Percentiles rank a stretch among this genome's conserved stretches.
phyloP scores from a whole-genome alignment of 257 asterid genomes.

The Galeopsis tetrahit region DNA sequence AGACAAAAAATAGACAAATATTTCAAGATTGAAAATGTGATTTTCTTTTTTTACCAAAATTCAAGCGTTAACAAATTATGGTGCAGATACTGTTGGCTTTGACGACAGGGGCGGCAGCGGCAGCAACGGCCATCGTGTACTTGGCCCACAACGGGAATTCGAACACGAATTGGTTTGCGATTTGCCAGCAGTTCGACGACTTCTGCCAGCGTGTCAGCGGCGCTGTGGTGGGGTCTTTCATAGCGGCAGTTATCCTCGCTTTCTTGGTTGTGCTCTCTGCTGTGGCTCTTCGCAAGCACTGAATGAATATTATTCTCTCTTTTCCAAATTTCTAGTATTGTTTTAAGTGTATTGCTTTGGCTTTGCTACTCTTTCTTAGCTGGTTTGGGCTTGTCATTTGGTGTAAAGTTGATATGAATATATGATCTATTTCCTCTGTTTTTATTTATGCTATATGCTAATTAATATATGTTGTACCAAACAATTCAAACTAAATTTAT shows the following conservation, averaged over 20 bases:
- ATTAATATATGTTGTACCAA: no score
- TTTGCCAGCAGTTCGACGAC: constrained; percentile 73
- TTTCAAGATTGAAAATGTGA: no score
- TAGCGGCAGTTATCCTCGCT: constrained; percentile 58
- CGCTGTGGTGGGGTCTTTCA: constrained; percentile 86
- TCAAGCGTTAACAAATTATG: background rate
- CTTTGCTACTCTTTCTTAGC: background rate
- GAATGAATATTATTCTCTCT: background rate
- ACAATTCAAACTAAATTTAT: no score
- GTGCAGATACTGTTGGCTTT: constrained; percentile 61
- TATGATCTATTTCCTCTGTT: no score
- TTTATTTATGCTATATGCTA: no score
- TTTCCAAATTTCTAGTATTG: background rate
- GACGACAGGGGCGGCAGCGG: constrained; percentile 68
- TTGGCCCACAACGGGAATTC: constrained; percentile 83
- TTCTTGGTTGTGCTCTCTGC: constrained; percentile 71
- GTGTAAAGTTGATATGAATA: no score
- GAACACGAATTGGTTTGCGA: constrained; percentile 73
- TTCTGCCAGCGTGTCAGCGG: constrained; percentile 82
- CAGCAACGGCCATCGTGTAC: constrained; percentile 80
- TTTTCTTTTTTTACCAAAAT: no score
- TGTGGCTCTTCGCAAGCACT: constrained; percentile 62
- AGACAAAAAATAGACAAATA: no score
- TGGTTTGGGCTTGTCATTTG: background rate
- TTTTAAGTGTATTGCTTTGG: background rate